These are phyloP conservation scores for Pulicaria dysenterica DNA, from an alignment of 129 eudicot species.

Conservation along the genomic window DNA sequence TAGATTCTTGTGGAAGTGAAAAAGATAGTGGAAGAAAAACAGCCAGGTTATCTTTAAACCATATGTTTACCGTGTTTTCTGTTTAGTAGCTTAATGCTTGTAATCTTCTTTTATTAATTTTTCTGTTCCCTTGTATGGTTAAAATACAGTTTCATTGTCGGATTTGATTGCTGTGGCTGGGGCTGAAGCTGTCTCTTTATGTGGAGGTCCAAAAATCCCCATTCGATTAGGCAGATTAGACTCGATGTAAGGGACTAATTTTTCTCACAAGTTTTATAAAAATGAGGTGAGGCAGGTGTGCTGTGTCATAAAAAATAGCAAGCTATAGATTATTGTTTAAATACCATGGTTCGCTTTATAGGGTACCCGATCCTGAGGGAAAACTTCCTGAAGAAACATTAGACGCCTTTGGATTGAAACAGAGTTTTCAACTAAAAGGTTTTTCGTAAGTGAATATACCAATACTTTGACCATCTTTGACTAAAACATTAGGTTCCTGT, in stretches of 20 bases:
- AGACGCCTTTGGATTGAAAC: constrained; percentile 69
- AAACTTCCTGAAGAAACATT: constrained; percentile 88
- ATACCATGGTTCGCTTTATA: constrained; percentile 34
- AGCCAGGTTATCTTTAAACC: constrained; percentile 48
- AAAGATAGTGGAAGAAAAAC: constrained; percentile 55
- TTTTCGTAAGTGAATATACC: constrained; percentile 72
- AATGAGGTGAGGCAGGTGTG: constrained; percentile 34
- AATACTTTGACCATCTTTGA: constrained; percentile 29
- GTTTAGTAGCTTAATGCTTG: not conserved
- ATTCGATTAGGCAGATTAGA: constrained; percentile 85
- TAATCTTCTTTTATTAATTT: not conserved
- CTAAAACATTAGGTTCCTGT: constrained; percentile 1
- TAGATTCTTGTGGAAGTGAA: constrained; percentile 86
- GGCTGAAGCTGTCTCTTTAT: constrained; percentile 80
- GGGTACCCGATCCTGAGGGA: constrained; percentile 92
- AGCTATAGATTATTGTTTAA: constrained; percentile 20
- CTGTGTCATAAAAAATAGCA: constrained; percentile 9
- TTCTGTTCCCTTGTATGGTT: constrained; percentile 1
- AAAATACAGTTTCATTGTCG: constrained; percentile 69
- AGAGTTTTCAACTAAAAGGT: constrained; percentile 72
- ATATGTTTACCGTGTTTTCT: not conserved
- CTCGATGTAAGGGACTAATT: constrained; percentile 55
- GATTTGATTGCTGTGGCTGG: constrained; percentile 95
- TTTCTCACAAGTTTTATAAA: constrained; percentile 26
- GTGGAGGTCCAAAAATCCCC: constrained; percentile 90